Evolutionary conservation across 2,329 filamentous ascomycete genomes (phyloP).

Genomic region (Fusarium nurragi): DNA sequence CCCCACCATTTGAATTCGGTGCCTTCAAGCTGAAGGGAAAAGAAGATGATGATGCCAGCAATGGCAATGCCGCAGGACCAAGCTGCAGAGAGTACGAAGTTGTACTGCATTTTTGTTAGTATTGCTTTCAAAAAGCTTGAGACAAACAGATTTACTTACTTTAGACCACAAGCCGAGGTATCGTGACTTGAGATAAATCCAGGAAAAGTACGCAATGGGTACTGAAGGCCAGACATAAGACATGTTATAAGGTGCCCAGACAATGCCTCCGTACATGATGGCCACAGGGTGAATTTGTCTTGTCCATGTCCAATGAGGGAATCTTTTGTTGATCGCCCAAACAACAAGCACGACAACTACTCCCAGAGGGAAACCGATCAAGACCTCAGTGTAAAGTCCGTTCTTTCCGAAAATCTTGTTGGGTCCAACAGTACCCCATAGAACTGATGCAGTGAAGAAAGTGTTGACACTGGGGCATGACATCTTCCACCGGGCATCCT

Average conservation of each 20-base stretch:
- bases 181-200: slow-evolving; percentile 61
- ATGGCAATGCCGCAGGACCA: slow-evolving; percentile 62
- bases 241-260: slow-evolving; percentile 61
- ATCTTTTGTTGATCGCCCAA: slow-evolving; percentile 52
- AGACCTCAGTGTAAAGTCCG: slow-evolving; percentile 58
- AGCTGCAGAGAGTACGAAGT: slow-evolving; percentile 62
- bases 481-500: slow-evolving; percentile 58
- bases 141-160: slow-evolving; percentile 42
- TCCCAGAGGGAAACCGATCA: slow-evolving; percentile 62
- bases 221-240: slow-evolving; percentile 62
- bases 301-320: slow-evolving; percentile 52
- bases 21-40: slow-evolving; percentile 58
- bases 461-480: slow-evolving; percentile 64
- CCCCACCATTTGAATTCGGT: slow-evolving; percentile 60
- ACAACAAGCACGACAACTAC: slow-evolving; percentile 56
- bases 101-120: slow-evolving; percentile 52
- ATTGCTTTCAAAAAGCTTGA: background rate
- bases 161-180: slow-evolving; percentile 63
- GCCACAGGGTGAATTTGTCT: slow-evolving; percentile 60
- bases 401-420: slow-evolving; percentile 59
- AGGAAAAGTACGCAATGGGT: slow-evolving; percentile 62
- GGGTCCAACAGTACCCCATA: slow-evolving; percentile 65
- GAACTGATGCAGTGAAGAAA: slow-evolving; percentile 65
- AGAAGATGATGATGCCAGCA: slow-evolving; percentile 63
- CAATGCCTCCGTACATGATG: slow-evolving; percentile 57